Evolutionary conservation across 1,284 basidiomycete genomes (phyloP), one percentile per base, ranked within the genome.

Genomic region (Rhodotorula sp.): DNA sequence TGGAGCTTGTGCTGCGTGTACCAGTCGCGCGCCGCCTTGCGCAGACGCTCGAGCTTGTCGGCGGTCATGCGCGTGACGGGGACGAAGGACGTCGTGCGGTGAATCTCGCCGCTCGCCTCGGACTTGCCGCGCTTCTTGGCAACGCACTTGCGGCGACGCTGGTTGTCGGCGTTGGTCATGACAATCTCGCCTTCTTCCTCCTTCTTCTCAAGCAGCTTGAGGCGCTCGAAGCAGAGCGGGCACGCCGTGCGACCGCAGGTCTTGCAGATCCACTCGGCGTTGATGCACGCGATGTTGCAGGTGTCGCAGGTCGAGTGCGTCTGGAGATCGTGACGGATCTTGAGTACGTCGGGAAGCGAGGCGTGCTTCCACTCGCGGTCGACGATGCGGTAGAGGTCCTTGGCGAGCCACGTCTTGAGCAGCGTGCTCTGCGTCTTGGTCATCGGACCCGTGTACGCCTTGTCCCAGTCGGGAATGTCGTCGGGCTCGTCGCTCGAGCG

Each of bases 211-310:
- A 73, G 19, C 19, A 42, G 23, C 21, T 48, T 83, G 68, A 97
- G 87, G 14, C 46, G 42, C n/a, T 65, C 59, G 27, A 60, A 34
- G 80, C 95, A 97, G 67, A 91, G 88, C 0, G 88, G 84, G 79
- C 94, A 97, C 25, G 90, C 89, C 81, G 96, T 93, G 23, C 92
- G 88, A 2, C 94, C 94, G 80, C 94, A 97, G 25, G 87, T 81
- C 23, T 88, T 86, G 81, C 94, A 97, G 86, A 95, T 91, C 88
- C 89, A 97, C 68, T 88, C 91, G 71, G 88, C 89, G 7, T 90
- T 90, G 81, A 97, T 95, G 70, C 97, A 88, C 16, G 92, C 93
- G 5, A 92, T 93, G 45, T 74, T 66, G 74, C 74, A 76, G 10
- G 68, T 68, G 52, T 72, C 70, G 66, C 72, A 76, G 34, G 67